Conservation (phyloP, 2,329 filamentous ascomycete species). For the Sarocladium kiliense region DNA sequence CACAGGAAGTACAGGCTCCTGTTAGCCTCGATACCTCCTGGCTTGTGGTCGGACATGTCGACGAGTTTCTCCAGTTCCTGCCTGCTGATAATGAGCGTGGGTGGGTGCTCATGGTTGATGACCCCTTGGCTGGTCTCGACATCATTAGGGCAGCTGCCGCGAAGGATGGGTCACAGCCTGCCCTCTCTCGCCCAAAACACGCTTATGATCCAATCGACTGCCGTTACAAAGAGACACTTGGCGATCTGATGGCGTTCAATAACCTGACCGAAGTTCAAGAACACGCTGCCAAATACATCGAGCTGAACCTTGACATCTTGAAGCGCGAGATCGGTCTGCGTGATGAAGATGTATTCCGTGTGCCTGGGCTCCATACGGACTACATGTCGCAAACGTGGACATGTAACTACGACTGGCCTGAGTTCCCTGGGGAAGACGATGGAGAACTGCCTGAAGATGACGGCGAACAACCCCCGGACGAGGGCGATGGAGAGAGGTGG, state of each 20-base stretch:
- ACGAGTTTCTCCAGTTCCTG: slow-evolving; percentile 25
- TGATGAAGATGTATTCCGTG: slow-evolving; percentile 17
- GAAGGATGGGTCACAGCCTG: slow-evolving; percentile 12
- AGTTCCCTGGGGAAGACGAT: too few species aligned
- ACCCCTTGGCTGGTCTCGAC: slow-evolving; percentile 16
- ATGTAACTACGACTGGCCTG: slow-evolving; percentile 13
- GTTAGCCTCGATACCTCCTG: slow-evolving; percentile 25
- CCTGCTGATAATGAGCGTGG: slow-evolving; percentile 19
- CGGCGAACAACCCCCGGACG: too few species aligned
- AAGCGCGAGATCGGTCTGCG: slow-evolving; percentile 19
- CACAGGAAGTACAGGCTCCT: slow-evolving; percentile 29
- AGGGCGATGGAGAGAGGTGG: not conserved
- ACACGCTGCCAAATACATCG: slow-evolving; percentile 14
- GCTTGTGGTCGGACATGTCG: slow-evolving; percentile 22
- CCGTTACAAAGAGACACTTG: slow-evolving; percentile 14
- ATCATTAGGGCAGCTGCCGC: slow-evolving; percentile 15
- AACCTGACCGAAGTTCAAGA: slow-evolving; percentile 13
- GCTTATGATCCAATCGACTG: slow-evolving; percentile 11
- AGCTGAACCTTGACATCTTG: slow-evolving; percentile 18
- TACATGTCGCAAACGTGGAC: not conserved
- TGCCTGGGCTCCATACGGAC: slow-evolving; percentile 12
- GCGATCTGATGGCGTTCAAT: slow-evolving; percentile 23
- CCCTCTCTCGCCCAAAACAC: slow-evolving; percentile 14
- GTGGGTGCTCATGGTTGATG: slow-evolving; percentile 20
- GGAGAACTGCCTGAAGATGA: too few species aligned